Evolutionary conservation across 176 grass and related monocot species (phyloP), one percentile per base, ranked within the genome.

Genomic region (Secale cereale): DNA sequence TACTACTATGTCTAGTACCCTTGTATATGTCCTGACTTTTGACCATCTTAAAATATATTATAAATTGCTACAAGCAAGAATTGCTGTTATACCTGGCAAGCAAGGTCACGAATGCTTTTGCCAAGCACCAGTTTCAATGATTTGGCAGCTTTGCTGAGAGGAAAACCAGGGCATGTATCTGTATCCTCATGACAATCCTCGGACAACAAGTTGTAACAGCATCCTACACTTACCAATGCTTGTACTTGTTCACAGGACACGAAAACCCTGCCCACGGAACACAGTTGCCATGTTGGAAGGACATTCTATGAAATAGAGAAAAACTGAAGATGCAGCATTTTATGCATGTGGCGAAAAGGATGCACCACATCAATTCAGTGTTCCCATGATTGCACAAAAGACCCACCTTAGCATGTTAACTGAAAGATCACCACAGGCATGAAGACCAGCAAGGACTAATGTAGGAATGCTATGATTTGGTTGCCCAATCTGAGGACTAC

Each of bases 351-450:
- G 65, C 57, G 17, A 63, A 76, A 65, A 52, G 3, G 80, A 14
- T 27, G 17, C 4, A 23, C 23, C 79, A 50, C 15, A 69, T 60
- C 19, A 65, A 66, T 43, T 73, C 70, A 1, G 7, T 41, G 37
- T 63, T 85, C 52, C 56, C 46, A 81, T 74, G 40, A 82, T 33
- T 76, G 26, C 28, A 74, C 59, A 67, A 45, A 33, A 65, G 31
- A 89, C 31, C 63, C 82, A 99, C 97, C 93, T 99, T 86, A 99
- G 86, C 97, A 99, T 99, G 83, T 96, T 94, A 70, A 94, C 93
- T 84, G 91, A 99, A 89, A 99, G 94, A 70, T 96, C 97, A 74
- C 97, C 93, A 74, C 97, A 99, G 43, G 97, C 97, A 88, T 99
- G 91, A 82, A 99, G 97, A 76, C 97, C 93, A 74, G 93, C 88